Evolutionary conservation across 1,284 basidiomycete genomes (phyloP), one percentile per base, ranked within the genome.

Genomic region (Puccinia polysora): DNA sequence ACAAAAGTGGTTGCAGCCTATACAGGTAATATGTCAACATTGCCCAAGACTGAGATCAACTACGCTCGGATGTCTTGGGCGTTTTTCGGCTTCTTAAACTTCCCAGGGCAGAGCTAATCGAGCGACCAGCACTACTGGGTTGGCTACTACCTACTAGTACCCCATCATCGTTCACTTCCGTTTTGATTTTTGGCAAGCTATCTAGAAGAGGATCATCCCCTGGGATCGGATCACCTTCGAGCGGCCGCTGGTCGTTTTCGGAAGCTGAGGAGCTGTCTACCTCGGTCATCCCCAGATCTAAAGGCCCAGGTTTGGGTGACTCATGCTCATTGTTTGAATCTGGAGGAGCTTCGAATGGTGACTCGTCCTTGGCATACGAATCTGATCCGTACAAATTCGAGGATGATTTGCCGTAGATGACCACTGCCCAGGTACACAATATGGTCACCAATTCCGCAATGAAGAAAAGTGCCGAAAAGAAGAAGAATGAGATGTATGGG

Each of bases 391-490:
- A 5, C 18, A 40, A 32, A 23, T 47, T 62, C 4, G 3, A 28
- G 6, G 63, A 47, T 25, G 47, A 6, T 23, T 50, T 32, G 34
- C 63, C 47, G 25, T 65, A 52, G 38, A 65, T 34, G n/a, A 63
- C 28, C 20, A 60, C 14, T n/a, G 30, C 56, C 68, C 68, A 70
- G 23, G 68, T 62, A 5, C 47, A 23, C 1, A 70, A 43, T 38
- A 70, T 58, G 43, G 56, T 45, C 43, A 59, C 30, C n/a, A 70
- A 49, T 45, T 70, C 58, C 32, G 58, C 58, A 23, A 32, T 62
- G 32, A 70, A 60, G 58, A 70, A 70, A 36, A 62, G 52, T 34
- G 68, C 58, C 20, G 56, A 70, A 36, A 70, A 70, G 20, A 70
- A 40, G 32, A 28, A 52, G 40, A 70, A 70, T 18, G 58, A 70